Evolutionary conservation across 2,329 filamentous ascomycete species (phyloP), one percentile per base, ranked within the genome.

Genomic region (Phyllosticta paracitricarpa): DNA sequence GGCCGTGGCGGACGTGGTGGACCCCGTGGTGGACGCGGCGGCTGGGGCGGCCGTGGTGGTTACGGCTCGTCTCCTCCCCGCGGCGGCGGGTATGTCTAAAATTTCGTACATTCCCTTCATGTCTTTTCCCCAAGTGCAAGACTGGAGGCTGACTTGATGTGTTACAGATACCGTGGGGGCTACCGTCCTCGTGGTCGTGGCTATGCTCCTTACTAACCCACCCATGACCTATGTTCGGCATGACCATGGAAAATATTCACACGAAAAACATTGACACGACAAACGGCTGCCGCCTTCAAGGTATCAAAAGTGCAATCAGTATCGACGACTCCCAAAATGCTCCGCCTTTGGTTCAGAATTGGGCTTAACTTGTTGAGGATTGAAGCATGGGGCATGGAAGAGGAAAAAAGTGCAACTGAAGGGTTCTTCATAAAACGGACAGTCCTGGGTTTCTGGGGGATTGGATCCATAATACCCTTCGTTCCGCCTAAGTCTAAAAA

Each of bases 1-100:
- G 78, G 80, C 28, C 81, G 89, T 58, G 81, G 82, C 28, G 75
- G 76, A 7, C 57, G 40, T 51, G 65, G 79, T 35, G 67, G 67
- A 19, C 63, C 66, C 28, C 76, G 76, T 62, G 74, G 78, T 63
- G 78, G 79, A 61, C 80, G 83, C 8, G 77, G 84, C 54, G 77
- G 79, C 62, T 78, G 78, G 58, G 75, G 66, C 75, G 76, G 72
- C 61, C 81, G 85, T 68, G 72, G 76, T 40, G 78, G 78, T 61
- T 80, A 77, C 68, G 78, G 78, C 60, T 73, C 67, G 26, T 65
- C 65, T 60, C 54, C 72, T 58, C 74, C 75, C 51, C 70, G 75
- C 61, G 76, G 76, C 61, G 76, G 76, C 51, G 75, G 75, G 75
- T 60, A 74, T 65, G 64, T 61, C 25, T 51, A 8, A 22, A 10